Evolutionary conservation across 306 rosid genomes (phyloP).

Genomic region (Lotus japonicus): DNA sequence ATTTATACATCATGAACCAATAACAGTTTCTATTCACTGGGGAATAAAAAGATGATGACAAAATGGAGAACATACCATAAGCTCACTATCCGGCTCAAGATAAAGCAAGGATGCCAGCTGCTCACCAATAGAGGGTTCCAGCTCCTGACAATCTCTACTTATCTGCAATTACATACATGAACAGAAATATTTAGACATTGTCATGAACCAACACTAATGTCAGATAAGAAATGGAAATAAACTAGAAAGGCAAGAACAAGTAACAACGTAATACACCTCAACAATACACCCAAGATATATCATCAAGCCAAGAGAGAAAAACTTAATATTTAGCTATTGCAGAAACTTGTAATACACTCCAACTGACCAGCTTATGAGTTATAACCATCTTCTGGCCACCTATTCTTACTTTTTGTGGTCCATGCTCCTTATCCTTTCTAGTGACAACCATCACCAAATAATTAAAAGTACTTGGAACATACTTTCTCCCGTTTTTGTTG

Average conservation of each 20-base stretch:
- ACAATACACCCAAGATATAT: no score
- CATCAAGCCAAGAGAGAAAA: no score
- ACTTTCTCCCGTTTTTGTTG: not conserved
- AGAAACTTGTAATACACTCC: no score
- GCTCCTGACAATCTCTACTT: slow-evolving; percentile 99
- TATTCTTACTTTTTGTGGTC: no score
- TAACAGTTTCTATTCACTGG: not conserved
- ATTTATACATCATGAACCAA: not conserved
- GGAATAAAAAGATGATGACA: not conserved
- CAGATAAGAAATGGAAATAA: no score
- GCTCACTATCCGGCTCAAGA: slow-evolving; percentile 98
- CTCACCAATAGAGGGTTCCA: slow-evolving; percentile 89
- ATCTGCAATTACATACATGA: slow-evolving; percentile 55
- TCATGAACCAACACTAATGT: not conserved
- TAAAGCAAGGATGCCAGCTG: slow-evolving; percentile 95
- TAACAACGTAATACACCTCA: no score
- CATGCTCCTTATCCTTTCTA: no score
- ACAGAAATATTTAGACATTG: slow-evolving; percentile 2
- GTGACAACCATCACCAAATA: no score
- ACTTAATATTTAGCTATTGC: no score
- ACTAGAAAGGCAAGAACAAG: no score
- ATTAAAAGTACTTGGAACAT: not conserved
- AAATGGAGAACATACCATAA: slow-evolving; percentile 64
- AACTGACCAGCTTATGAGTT: no score
- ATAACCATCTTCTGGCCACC: no score